Conservation (phyloP, 1,139 yeast genomes). For the Zygotorulaspora mrakii region DNA sequence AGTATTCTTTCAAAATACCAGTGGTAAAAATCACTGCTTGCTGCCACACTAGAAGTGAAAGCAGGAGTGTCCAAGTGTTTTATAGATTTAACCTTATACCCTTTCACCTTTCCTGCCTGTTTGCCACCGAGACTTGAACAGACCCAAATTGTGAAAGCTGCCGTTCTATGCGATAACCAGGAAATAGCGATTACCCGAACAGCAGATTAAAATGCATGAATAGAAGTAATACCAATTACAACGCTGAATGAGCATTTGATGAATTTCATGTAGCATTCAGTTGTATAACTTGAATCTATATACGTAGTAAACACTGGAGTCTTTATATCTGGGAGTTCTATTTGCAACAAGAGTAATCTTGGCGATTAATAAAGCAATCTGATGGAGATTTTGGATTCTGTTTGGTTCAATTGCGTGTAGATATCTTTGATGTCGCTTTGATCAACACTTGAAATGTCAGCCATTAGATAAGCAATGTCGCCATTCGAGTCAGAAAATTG, state of each 20-base stretch:
- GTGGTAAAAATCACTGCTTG: no score
- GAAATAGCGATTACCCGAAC: not conserved
- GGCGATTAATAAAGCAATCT: constrained; percentile 84
- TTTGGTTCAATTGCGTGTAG: constrained; percentile 81
- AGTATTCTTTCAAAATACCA: no score
- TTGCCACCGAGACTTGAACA: constrained; percentile 15
- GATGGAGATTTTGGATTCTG: constrained; percentile 87
- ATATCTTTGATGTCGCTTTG: constrained; percentile 76
- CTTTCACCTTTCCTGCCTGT: constrained; percentile 1
- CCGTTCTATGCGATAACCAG: not conserved
- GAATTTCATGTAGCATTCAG: no score
- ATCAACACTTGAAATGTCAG: constrained; percentile 88
- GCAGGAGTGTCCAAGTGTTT: no score
- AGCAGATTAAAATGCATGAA: no score
- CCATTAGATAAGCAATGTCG: constrained; percentile 95
- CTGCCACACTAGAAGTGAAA: no score
- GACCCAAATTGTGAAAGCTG: no score
- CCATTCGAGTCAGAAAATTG: constrained; percentile 96
- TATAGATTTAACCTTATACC: no score
- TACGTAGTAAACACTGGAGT: not conserved
- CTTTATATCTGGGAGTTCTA: not conserved
- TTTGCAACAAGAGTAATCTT: no score
- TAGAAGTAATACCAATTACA: not conserved
- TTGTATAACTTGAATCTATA: no score
- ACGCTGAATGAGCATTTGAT: not conserved